phyloP scores from a whole-genome alignment of 2,329 filamentous ascomycete genomes.

The Verticillium albo-atrum region DNA sequence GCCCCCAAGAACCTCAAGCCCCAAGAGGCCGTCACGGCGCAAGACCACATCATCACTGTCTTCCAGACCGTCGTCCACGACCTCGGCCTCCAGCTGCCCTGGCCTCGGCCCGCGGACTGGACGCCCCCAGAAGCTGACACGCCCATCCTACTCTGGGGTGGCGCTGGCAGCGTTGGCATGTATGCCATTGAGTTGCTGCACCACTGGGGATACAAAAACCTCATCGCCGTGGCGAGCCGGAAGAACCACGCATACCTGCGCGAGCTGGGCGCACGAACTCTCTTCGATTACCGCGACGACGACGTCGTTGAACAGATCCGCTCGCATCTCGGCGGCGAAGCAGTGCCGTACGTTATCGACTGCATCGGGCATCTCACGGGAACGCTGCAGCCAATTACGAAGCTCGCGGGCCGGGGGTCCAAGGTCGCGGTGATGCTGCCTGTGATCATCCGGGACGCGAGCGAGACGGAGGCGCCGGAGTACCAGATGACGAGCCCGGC shows the following conservation, averaged over 20 bases:
- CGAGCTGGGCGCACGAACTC: slow-evolving; percentile 36
- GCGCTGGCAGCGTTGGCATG: slow-evolving; percentile 46
- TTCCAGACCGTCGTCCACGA: slow-evolving; percentile 49
- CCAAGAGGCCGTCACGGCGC: slow-evolving; percentile 46
- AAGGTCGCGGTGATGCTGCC: slow-evolving; percentile 57
- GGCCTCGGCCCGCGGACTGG: slow-evolving; percentile 45
- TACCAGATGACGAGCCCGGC: slow-evolving; percentile 49
- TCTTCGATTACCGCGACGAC: slow-evolving; percentile 41
- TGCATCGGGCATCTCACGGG: slow-evolving; percentile 48
- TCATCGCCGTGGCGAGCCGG: slow-evolving; percentile 43
- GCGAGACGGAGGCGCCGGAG: slow-evolving; percentile 38
- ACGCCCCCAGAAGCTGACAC: slow-evolving; percentile 27
- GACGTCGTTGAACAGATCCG: slow-evolving; percentile 30
- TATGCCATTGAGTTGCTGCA: slow-evolving; percentile 44
- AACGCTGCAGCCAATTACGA: slow-evolving; percentile 42
- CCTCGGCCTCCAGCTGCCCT: slow-evolving; percentile 49
- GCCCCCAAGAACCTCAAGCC: slow-evolving; percentile 35
- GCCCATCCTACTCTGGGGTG: slow-evolving; percentile 47
- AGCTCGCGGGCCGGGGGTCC: slow-evolving; percentile 42
- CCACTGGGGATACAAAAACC: slow-evolving; percentile 46
- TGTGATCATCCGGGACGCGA: slow-evolving; percentile 51
- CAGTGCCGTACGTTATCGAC: slow-evolving; percentile 45
- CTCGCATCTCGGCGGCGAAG: slow-evolving; percentile 14
- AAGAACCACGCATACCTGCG: slow-evolving; percentile 39
- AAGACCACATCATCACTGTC: slow-evolving; percentile 55